Percentiles rank a stretch among this genome's conserved stretches.
Conservation (phyloP, 257 asterid species). For the Perilla frutescens region DNA sequence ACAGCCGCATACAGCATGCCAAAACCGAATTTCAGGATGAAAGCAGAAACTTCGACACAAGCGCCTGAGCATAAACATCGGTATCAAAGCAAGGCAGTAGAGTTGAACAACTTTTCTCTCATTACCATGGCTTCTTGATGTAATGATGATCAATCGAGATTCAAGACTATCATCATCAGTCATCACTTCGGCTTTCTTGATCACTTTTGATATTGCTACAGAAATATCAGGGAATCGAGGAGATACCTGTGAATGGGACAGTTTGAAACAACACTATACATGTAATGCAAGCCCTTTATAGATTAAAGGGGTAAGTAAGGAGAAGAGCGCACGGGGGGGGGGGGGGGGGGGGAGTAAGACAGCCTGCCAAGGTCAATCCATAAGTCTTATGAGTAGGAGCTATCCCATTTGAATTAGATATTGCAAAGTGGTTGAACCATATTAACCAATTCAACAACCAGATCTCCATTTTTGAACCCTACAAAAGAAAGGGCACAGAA, state of each 20-base stretch:
- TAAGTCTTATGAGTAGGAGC: not conserved
- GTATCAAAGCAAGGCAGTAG: not conserved
- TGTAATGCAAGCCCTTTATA: not conserved
- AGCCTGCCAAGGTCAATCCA: constrained; percentile 48
- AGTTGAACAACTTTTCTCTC: not conserved
- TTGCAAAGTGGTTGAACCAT: constrained; percentile 12
- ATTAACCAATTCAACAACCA: not conserved
- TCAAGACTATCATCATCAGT: not conserved
- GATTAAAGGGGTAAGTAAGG: not conserved
- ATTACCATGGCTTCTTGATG: constrained; percentile 1
- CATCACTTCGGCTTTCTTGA: not conserved
- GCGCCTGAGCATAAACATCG: not conserved
- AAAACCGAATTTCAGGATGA: not conserved
- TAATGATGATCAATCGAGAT: not conserved
- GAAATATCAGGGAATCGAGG: not conserved
- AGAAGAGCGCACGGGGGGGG: not conserved
- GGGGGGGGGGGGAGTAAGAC: not conserved
- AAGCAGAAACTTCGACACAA: not conserved
- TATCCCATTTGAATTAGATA: too few relatives aligned
- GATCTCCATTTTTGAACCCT: not conserved
- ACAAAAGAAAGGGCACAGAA: too few relatives aligned
- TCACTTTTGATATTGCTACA: not conserved
- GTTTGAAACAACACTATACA: not conserved
- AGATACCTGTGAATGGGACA: not conserved
- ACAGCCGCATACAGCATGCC: not conserved